phyloP scores from a whole-genome alignment of 2,329 filamentous ascomycete species.

The Pseudogymnoascus sp. region DNA sequence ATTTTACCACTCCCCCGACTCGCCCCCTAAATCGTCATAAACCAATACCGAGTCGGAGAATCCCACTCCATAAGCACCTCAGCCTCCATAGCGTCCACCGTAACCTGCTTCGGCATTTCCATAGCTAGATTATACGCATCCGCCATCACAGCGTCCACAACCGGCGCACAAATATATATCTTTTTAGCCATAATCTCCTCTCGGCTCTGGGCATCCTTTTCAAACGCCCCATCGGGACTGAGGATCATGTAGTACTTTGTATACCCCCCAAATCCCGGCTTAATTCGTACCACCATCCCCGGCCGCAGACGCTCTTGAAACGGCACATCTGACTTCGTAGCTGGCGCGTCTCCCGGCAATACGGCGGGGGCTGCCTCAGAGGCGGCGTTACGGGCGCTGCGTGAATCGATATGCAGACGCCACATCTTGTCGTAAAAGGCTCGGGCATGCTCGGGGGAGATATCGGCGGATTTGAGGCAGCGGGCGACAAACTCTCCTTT shows the following conservation, averaged over 20 bases:
- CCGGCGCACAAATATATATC: conserved; percentile 32
- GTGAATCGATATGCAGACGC: conserved; percentile 36
- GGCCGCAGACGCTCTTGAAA: conserved; percentile 36
- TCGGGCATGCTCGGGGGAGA: conserved; percentile 33
- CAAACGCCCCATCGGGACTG: conserved; percentile 20
- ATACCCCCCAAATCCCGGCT: conserved; percentile 15
- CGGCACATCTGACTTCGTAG: conserved; percentile 15
- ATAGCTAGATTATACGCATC: conserved; percentile 35
- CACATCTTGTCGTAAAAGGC: conserved; percentile 38
- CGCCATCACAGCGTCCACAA: conserved; percentile 29
- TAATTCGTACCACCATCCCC: conserved; percentile 36
- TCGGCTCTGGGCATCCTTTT: conserved; percentile 14
- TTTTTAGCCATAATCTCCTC: conserved; percentile 10
- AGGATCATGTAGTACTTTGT: conserved; percentile 30
- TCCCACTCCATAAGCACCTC: conserved; percentile 40
- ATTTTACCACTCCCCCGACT: neutral
- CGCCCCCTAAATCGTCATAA: conserved; percentile 17
- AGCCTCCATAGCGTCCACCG: conserved; percentile 30
- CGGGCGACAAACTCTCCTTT: conserved; percentile 34
- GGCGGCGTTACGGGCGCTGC: conserved; percentile 13
- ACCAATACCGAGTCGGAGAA: conserved; percentile 36
- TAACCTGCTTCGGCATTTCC: conserved; percentile 33
- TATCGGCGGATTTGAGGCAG: conserved; percentile 32
- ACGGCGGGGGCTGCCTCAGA: neutral
- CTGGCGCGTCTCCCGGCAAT: neutral